phyloP scores from a whole-genome alignment of 2,329 filamentous ascomycete genomes.

The Fusarium piperis region DNA sequence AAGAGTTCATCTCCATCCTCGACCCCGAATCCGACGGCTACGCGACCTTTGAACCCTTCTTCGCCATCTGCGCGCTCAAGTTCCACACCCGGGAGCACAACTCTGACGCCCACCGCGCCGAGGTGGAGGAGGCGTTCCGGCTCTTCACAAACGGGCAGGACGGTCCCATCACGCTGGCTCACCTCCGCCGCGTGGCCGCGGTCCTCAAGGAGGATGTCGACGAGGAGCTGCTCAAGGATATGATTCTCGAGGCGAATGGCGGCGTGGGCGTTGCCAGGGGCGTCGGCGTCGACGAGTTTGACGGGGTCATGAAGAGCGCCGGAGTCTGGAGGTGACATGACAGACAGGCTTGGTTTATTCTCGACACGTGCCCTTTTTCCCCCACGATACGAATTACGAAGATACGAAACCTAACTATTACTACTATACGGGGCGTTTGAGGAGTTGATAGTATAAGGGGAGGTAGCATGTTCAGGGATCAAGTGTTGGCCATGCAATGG shows the following conservation, averaged over 20 bases:
- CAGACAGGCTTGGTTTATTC: not conserved
- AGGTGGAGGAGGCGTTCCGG: conserved; percentile 83
- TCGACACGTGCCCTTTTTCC: not conserved
- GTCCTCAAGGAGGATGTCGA: conserved; percentile 85
- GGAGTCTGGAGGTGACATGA: conserved; percentile 77
- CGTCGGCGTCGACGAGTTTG: conserved; percentile 83
- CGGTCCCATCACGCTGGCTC: conserved; percentile 78
- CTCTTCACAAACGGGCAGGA: conserved; percentile 74
- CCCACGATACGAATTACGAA: conserved; percentile 26
- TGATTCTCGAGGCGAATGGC: conserved; percentile 94
- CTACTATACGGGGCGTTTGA: conserved; percentile 9
- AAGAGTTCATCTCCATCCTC: conserved; percentile 80
- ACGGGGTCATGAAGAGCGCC: conserved; percentile 84
- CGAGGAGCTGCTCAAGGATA: conserved; percentile 87
- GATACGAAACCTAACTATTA: conserved; percentile 12
- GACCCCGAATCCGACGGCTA: conserved; percentile 85
- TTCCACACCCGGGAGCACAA: conserved; percentile 69
- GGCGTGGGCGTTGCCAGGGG: conserved; percentile 76
- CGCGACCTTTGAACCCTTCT: conserved; percentile 81
- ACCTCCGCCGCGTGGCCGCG: conserved; percentile 81
- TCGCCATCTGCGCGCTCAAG: conserved; percentile 89
- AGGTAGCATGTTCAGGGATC: not conserved
- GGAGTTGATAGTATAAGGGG: conserved; percentile 2
- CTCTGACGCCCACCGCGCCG: conserved; percentile 65
- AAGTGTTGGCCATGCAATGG: not conserved